A percentile compares a stretch with the other conserved stretches of the same genome.
Conservation (phyloP, 768 basidiomycete species). For the Rhodocollybia butyracea region DNA sequence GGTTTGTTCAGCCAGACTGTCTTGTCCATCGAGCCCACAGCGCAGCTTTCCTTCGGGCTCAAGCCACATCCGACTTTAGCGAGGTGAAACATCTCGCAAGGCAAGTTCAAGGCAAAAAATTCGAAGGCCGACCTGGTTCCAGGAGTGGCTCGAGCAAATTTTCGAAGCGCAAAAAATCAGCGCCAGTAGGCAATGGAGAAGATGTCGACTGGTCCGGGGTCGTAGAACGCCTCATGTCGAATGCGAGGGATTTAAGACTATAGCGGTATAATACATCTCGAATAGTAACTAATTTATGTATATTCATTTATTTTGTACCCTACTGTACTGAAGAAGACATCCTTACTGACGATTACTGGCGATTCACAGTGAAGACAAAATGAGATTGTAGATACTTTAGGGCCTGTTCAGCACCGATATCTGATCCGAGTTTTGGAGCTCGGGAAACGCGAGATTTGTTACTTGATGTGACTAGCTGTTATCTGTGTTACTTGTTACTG, state of each 20-base stretch:
- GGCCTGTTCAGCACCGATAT: too few species aligned
- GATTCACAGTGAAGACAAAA: not conserved
- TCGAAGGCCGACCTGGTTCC: constrained; percentile 22
- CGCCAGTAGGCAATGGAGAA: constrained; percentile 11
- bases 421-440: too few species aligned
- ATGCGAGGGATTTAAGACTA: constrained; percentile 3
- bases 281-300: constrained; percentile 1
- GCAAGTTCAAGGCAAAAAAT: constrained; percentile 41
- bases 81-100: constrained; percentile 71
- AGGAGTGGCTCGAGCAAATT: constrained; percentile 1
- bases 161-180: constrained; percentile 5
- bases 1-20: constrained; percentile 57
- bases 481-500: too few species aligned
- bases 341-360: not conserved
- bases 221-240: constrained; percentile 9
- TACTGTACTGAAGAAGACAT: not conserved
- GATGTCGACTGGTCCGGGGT: constrained; percentile 14
- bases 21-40: constrained; percentile 60
- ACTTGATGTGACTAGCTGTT: too few species aligned
- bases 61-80: constrained; percentile 67
- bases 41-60: constrained; percentile 71
- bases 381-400: not conserved
- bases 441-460: too few species aligned
- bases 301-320: not conserved
- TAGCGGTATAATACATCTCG: not conserved